These are phyloP conservation scores for Ballota nigra DNA, from an alignment of 257 asterid genomes.

Conservation along the genomic window DNA sequence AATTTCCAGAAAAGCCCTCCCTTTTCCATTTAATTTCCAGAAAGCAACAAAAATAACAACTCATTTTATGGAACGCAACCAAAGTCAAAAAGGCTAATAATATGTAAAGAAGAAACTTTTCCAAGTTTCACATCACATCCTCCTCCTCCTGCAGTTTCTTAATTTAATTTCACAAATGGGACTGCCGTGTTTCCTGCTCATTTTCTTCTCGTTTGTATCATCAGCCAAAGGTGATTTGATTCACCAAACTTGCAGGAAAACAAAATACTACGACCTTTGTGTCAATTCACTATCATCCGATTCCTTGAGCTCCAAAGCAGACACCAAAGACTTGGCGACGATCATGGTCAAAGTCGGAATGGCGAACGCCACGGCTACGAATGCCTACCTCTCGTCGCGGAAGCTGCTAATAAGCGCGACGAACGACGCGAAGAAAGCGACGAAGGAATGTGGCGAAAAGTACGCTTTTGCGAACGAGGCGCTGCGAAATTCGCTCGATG, in stretches of 20 bases:
- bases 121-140: constrained; percentile 5
- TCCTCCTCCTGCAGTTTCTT: background rate
- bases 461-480: constrained; percentile 64
- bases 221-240: constrained; percentile 41
- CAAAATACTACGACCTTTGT: constrained; percentile 75
- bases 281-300: constrained; percentile 66
- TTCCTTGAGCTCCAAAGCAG: constrained; percentile 49
- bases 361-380: constrained; percentile 71
- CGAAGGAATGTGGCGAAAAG: constrained; percentile 64
- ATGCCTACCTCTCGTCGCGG: constrained; percentile 47
- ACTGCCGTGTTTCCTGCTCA: constrained; percentile 20
- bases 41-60: no score
- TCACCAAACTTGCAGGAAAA: constrained; percentile 62
- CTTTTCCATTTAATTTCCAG: no score
- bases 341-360: constrained; percentile 56
- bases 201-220: constrained; percentile 24
- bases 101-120: background rate
- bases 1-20: no score
- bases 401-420: constrained; percentile 5
- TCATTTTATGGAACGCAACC: background rate
- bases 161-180: constrained; percentile 11
- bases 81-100: background rate
- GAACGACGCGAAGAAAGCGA: constrained; percentile 44
- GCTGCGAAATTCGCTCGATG: constrained; percentile 49
- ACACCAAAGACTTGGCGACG: constrained; percentile 60